Evolutionary conservation across 2,329 filamentous ascomycete genomes (phyloP).

Genomic region (Colletotrichum euphorbiae): DNA sequence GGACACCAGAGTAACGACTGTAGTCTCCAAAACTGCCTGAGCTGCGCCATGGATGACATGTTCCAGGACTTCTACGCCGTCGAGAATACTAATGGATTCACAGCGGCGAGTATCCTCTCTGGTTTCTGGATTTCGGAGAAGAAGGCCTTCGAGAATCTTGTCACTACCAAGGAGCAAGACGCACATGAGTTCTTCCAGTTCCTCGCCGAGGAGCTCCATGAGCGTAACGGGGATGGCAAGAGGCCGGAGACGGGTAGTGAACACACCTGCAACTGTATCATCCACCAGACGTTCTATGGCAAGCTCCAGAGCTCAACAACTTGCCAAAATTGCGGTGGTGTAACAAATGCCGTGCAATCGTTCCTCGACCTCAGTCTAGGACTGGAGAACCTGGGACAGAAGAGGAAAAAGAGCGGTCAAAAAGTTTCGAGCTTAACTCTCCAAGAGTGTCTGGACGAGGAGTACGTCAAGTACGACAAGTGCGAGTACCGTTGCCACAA

Average conservation of each 20-base stretch:
- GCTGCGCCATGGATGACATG: constrained; percentile 79
- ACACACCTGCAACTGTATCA: constrained; percentile 84
- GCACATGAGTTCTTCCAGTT: constrained; percentile 98
- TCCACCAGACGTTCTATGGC: constrained; percentile 95
- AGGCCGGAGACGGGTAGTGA: constrained; percentile 69
- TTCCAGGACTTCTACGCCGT: constrained; percentile 77
- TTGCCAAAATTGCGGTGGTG: constrained; percentile 86
- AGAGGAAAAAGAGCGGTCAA: constrained; percentile 67
- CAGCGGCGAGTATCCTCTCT: constrained; percentile 87
- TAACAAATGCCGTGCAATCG: constrained; percentile 85
- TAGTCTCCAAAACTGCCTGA: constrained; percentile 69
- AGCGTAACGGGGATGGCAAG: constrained; percentile 79
- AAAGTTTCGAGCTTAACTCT: constrained; percentile 65
- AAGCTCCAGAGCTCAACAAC: constrained; percentile 91
- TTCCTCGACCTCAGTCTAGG: constrained; percentile 93
- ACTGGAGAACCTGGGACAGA: constrained; percentile 80
- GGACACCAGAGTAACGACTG: constrained; percentile 87
- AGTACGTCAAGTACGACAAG: constrained; percentile 88
- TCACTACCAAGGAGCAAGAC: constrained; percentile 95
- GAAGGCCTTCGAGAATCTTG: constrained; percentile 77
- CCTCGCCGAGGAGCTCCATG: constrained; percentile 89
- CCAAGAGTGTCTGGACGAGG: constrained; percentile 81
- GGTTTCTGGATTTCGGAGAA: constrained; percentile 90
- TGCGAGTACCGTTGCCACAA: constrained; percentile 89
- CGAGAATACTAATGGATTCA: constrained; percentile 89